A percentile compares a stretch with the other conserved stretches of the same genome.
phyloP scores from a whole-genome alignment of 208 protist genomes.

The Porcisia deanei region DNA sequence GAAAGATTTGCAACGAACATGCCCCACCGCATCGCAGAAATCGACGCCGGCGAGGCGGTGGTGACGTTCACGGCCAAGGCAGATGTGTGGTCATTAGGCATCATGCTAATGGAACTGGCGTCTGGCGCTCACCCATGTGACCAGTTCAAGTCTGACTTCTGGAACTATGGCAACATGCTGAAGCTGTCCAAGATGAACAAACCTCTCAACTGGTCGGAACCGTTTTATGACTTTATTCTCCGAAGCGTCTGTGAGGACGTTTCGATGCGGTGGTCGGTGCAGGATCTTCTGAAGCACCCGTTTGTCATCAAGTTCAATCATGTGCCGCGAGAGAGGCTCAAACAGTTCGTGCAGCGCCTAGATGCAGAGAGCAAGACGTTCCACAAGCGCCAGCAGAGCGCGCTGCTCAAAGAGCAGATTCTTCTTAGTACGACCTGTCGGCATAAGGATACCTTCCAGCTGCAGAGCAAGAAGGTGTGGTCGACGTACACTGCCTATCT shows the following conservation, averaged over 20 bases:
- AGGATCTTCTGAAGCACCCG: slow-evolving; percentile 70
- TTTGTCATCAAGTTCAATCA: slow-evolving; percentile 70
- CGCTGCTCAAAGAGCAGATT: slow-evolving; percentile 75
- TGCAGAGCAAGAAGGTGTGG: slow-evolving; percentile 70
- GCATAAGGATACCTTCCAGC: slow-evolving; percentile 58
- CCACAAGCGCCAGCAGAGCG: slow-evolving; percentile 68
- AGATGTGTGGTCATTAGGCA: slow-evolving; percentile 90
- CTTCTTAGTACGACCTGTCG: slow-evolving; percentile 64
- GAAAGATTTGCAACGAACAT: slow-evolving; percentile 48
- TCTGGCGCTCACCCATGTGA: slow-evolving; percentile 75
- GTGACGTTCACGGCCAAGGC: slow-evolving; percentile 79
- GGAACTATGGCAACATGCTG: slow-evolving; percentile 77
- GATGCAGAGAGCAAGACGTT: slow-evolving; percentile 69
- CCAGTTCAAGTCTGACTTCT: slow-evolving; percentile 89
- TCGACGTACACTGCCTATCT: slow-evolving; percentile 71
- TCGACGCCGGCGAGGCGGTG: slow-evolving; percentile 27
- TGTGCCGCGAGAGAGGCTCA: slow-evolving; percentile 73
- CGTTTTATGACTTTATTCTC: slow-evolving; percentile 83
- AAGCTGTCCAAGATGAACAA: slow-evolving; percentile 83
- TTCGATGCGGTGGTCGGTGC: slow-evolving; percentile 57
- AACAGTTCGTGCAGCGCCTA: slow-evolving; percentile 72
- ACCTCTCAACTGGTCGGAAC: slow-evolving; percentile 70
- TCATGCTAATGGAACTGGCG: slow-evolving; percentile 81
- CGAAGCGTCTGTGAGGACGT: slow-evolving; percentile 59
- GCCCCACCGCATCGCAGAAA: slow-evolving; percentile 15